phyloP scores from a whole-genome alignment of 176 grass and related monocot genomes.

The Raddia distichophylla region DNA sequence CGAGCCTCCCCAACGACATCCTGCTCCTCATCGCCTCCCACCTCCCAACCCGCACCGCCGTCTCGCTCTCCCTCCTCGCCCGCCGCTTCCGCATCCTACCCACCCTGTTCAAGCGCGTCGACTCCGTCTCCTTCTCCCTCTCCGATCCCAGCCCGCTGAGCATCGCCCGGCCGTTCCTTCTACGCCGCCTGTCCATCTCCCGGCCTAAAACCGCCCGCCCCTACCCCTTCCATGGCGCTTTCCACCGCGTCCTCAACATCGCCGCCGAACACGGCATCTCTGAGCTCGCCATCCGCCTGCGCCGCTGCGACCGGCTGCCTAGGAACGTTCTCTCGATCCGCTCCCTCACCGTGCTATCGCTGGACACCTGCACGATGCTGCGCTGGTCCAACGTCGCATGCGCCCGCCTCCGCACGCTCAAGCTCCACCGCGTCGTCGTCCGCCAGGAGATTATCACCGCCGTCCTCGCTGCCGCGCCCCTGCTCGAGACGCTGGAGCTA shows the following conservation, averaged over 20 bases:
- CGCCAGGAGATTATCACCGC: constrained; percentile 22
- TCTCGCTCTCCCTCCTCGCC: constrained; percentile 34
- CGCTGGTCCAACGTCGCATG: not conserved
- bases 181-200: constrained; percentile 48
- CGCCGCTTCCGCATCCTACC: constrained; percentile 44
- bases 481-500: constrained; percentile 48
- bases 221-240: not conserved
- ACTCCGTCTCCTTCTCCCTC: constrained; percentile 34
- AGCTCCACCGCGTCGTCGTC: constrained; percentile 41
- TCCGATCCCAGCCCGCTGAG: not conserved
- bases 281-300: constrained; percentile 42
- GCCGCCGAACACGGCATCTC: constrained; percentile 42
- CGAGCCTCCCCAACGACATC: constrained; percentile 40
- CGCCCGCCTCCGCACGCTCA: constrained; percentile 44
- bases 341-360: constrained; percentile 36
- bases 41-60: constrained; percentile 47
- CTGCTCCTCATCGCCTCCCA: constrained; percentile 46
- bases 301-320: constrained; percentile 29
- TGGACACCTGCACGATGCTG: constrained; percentile 37
- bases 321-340: constrained; percentile 17
- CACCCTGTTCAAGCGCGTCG: not conserved
- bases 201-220: not conserved
- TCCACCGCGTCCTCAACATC: constrained; percentile 30
- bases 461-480: constrained; percentile 29
- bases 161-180: not conserved